Evolutionary conservation across 2,329 filamentous ascomycete genomes (phyloP).

Genomic region (Exophiala lecanii-corni): DNA sequence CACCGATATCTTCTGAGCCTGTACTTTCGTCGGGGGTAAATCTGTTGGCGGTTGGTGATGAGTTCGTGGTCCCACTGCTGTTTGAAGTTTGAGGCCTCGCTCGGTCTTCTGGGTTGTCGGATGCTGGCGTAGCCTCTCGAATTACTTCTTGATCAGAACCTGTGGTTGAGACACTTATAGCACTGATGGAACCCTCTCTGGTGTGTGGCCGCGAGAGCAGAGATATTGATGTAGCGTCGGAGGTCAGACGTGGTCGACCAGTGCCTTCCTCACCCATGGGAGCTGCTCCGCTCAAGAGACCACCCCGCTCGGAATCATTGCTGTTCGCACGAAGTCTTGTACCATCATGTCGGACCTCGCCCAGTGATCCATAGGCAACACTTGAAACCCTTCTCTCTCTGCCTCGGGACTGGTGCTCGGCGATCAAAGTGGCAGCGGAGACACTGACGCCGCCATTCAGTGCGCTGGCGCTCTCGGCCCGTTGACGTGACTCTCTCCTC

Average conservation of each 20-base stretch:
- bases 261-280: conserved; percentile 30
- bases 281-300: conserved; percentile 38
- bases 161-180: conserved; percentile 30
- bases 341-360: conserved; percentile 47
- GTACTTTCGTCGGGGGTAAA: conserved; percentile 26
- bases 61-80: conserved; percentile 25
- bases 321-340: conserved; percentile 45
- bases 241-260: conserved; percentile 15
- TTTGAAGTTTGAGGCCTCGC: conserved; percentile 10
- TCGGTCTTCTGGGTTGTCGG: conserved; percentile 7
- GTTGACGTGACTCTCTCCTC: conserved; percentile 50
- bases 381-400: conserved; percentile 44
- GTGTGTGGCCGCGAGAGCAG: conserved; percentile 29
- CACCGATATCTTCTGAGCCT: conserved; percentile 34
- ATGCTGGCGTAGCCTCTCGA: conserved; percentile 10
- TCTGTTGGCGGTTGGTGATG: conserved; percentile 28
- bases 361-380: conserved; percentile 45
- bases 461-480: conserved; percentile 36
- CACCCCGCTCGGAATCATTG: conserved; percentile 44
- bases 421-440: conserved; percentile 36
- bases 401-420: conserved; percentile 41
- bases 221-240: conserved; percentile 19
- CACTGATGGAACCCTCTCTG: conserved; percentile 33
- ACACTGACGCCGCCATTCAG: conserved; percentile 28
- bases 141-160: conserved; percentile 17